Percentiles rank a stretch among this genome's conserved stretches.
phyloP scores from a whole-genome alignment of 1,284 basidiomycete genomes.

The Rugosomyces carneus region DNA sequence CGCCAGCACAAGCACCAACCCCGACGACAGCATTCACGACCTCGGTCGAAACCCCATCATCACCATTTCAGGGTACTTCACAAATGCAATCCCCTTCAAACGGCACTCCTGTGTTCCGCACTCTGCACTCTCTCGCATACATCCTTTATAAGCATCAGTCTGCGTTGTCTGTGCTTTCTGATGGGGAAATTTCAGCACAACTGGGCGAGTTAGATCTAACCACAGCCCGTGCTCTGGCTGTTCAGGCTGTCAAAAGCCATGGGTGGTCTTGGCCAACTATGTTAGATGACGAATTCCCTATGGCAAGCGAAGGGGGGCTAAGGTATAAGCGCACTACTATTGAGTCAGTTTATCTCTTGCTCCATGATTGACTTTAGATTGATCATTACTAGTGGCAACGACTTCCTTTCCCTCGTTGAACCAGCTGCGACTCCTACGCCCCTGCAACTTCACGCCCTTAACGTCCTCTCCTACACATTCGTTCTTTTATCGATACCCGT shows the following conservation, averaged over 20 bases:
- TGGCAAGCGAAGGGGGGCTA: slow-evolving; percentile 38
- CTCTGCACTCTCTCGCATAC: slow-evolving; percentile 29
- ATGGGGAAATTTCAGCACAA: slow-evolving; percentile 16
- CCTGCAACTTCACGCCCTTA: slow-evolving; percentile 60
- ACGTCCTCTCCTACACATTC: slow-evolving; percentile 68
- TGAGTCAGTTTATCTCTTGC: slow-evolving; percentile 42
- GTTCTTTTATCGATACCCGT: slow-evolving; percentile 34
- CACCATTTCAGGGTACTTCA: slow-evolving; percentile 7
- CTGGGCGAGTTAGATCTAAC: slow-evolving; percentile 17
- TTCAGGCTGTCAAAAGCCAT: slow-evolving; percentile 30
- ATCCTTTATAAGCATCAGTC: slow-evolving; percentile 41
- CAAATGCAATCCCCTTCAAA: slow-evolving; percentile 8
- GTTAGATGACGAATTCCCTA: slow-evolving; percentile 52
- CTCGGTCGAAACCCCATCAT: slow-evolving; percentile 10
- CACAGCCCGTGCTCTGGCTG: slow-evolving; percentile 22
- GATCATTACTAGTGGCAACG: slow-evolving; percentile 39
- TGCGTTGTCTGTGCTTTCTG: slow-evolving; percentile 38
- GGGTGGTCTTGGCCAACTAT: slow-evolving; percentile 62
- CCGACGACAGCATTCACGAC: slow-evolving; percentile 4
- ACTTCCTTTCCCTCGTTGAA: slow-evolving; percentile 51
- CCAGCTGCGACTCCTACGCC: slow-evolving; percentile 48
- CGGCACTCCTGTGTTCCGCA: slow-evolving; percentile 11
- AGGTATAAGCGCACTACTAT: slow-evolving; percentile 53
- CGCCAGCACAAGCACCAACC: background rate
- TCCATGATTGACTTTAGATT: background rate